These are phyloP conservation scores for Fusarium sp. DNA, from an alignment of 2,329 filamentous ascomycete species.

Conservation along the genomic window DNA sequence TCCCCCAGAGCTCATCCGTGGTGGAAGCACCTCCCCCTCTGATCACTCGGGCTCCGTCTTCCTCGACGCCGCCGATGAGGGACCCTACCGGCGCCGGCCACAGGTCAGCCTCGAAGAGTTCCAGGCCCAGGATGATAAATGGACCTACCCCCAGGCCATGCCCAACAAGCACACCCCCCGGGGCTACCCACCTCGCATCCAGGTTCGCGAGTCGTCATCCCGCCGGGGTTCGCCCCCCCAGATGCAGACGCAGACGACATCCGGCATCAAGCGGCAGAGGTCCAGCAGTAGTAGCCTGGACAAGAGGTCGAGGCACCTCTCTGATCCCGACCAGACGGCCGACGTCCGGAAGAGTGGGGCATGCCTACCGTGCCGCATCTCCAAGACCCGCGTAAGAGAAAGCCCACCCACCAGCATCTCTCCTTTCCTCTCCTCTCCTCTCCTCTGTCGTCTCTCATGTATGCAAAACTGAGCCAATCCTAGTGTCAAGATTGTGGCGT, in stretches of 20 bases:
- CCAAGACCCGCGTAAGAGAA: conserved; percentile 61
- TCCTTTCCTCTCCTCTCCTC: conserved; percentile 16
- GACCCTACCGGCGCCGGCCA: conserved; percentile 39
- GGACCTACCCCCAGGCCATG: conserved; percentile 54
- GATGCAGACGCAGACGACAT: conserved; percentile 12
- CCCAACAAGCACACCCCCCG: conserved; percentile 47
- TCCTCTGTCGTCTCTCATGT: conserved; percentile 23
- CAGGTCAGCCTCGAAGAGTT: conserved; percentile 50
- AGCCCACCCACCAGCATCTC: conserved; percentile 21
- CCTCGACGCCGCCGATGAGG: conserved; percentile 48
- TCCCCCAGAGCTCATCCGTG: conserved; percentile 53
- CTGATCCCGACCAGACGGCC: conserved; percentile 59
- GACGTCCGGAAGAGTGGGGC: conserved; percentile 62
- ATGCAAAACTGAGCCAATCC: conserved; percentile 44
- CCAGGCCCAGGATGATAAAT: conserved; percentile 54
- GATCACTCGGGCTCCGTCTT: conserved; percentile 53
- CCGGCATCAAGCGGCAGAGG: conserved; percentile 53
- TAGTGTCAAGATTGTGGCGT: conserved; percentile 57
- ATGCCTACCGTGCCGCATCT: conserved; percentile 61
- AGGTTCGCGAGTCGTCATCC: conserved; percentile 46
- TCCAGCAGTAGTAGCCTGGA: conserved; percentile 48
- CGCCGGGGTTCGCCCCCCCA: conserved; percentile 34
- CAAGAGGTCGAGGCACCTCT: conserved; percentile 53
- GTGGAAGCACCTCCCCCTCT: conserved; percentile 55
- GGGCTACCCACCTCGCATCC: conserved; percentile 50